These are phyloP conservation scores for Clathrus columnatus DNA, from an alignment of 768 basidiomycete species.

Conservation along the genomic window DNA sequence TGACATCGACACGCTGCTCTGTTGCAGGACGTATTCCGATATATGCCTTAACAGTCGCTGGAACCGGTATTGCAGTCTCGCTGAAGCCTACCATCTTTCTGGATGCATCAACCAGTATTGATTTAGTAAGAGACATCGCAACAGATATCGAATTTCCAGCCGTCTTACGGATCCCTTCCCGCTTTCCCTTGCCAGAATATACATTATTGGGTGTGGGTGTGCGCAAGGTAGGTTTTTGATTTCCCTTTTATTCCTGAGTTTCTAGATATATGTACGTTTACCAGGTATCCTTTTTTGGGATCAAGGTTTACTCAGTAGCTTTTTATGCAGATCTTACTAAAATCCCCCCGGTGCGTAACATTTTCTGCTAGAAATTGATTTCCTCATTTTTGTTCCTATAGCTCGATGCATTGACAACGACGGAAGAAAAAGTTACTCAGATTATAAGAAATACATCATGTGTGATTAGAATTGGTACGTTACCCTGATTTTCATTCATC, in stretches of 20 bases:
- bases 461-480: constrained; percentile 63
- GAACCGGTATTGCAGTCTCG: constrained; percentile 26
- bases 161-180: constrained; percentile 53
- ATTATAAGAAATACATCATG: constrained; percentile 63
- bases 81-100: constrained; percentile 32
- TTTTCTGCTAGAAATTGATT: background rate
- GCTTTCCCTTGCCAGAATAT: constrained; percentile 50
- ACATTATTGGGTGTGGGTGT: constrained; percentile 79
- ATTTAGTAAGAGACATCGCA: constrained; percentile 50
- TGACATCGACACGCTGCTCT: no score
- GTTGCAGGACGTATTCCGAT: background rate
- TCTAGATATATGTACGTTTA: background rate
- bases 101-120: constrained; percentile 29
- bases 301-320: constrained; percentile 84
- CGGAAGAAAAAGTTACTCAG: constrained; percentile 63
- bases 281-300: constrained; percentile 78
- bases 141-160: constrained; percentile 70
- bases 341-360: constrained; percentile 22
- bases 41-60: constrained; percentile 6
- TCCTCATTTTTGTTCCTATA: constrained; percentile 18
- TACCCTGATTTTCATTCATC: no score
- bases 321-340: constrained; percentile 82
- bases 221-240: constrained; percentile 23
- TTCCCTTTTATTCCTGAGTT: background rate
- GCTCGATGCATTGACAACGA: constrained; percentile 46